These are phyloP conservation scores for Chlorella sp. DNA, from an alignment of 139 green algal species.

Conservation along the genomic window DNA sequence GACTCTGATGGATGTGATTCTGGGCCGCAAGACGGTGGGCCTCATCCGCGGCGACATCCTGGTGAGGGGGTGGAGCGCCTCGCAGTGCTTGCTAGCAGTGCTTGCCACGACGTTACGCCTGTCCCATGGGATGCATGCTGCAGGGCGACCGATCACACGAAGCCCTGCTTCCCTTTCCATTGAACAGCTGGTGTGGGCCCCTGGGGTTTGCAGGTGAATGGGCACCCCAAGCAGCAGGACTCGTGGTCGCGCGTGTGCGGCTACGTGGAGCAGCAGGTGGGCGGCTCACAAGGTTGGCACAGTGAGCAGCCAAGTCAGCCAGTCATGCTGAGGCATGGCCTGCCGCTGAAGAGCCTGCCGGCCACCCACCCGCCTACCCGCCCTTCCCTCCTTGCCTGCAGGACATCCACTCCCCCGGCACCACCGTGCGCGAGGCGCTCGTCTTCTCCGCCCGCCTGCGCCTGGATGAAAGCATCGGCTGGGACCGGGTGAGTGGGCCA, in stretches of 20 bases:
- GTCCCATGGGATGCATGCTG: too few relatives aligned
- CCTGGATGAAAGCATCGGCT: constrained; percentile 39
- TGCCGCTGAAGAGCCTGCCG: too few relatives aligned
- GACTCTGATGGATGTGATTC: constrained; percentile 78
- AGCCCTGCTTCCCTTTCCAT: too few relatives aligned
- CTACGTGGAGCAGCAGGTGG: constrained; percentile 47
- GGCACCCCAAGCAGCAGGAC: constrained; percentile 73
- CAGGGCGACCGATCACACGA: too few relatives aligned
- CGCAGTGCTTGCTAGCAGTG: too few relatives aligned
- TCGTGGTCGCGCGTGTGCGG: constrained; percentile 75
- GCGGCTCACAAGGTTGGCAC: background rate
- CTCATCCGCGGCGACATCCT: constrained; percentile 74
- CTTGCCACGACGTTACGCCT: too few relatives aligned
- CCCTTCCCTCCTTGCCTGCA: background rate
- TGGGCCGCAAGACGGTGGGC: constrained; percentile 82
- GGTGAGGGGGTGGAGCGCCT: too few relatives aligned
- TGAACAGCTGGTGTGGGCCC: background rate
- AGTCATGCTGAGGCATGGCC: too few relatives aligned
- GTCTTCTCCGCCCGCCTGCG: constrained; percentile 74
- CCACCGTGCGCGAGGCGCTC: constrained; percentile 73
- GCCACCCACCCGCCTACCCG: background rate
- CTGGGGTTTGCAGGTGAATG: background rate
- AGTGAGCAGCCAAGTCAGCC: too few relatives aligned
- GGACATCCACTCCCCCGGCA: constrained; percentile 52
- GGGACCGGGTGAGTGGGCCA: constrained; percentile 35